Conservation (phyloP, 345 rosid species). For the Noccaea bulbosa region DNA sequence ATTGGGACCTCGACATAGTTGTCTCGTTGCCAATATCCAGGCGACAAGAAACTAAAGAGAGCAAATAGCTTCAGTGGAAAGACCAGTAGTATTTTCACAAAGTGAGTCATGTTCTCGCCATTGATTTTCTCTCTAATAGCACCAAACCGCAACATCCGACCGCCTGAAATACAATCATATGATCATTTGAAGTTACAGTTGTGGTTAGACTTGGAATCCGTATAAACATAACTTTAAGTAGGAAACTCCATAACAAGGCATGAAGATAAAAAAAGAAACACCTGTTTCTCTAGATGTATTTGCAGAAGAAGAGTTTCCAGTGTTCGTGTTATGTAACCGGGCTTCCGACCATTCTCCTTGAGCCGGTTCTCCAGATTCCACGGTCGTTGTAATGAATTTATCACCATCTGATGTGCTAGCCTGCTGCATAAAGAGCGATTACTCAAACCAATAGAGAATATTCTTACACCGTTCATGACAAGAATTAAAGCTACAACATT, state of each 20-base stretch:
- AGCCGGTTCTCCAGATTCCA: constrained; percentile 23
- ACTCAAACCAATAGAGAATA: not conserved
- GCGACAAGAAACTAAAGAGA: constrained; percentile 44
- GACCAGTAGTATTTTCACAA: constrained; percentile 47
- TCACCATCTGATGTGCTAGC: constrained; percentile 42
- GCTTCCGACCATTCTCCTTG: constrained; percentile 28
- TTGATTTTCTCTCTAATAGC: constrained; percentile 53
- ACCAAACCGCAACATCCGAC: constrained; percentile 50
- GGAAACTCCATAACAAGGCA: constrained; percentile 41
- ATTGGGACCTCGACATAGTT: constrained; percentile 51
- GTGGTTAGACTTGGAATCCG: not conserved
- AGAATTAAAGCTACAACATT: constrained; percentile 22
- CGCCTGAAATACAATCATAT: constrained; percentile 47
- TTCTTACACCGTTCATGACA: constrained; percentile 52
- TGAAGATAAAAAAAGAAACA: constrained; percentile 1
- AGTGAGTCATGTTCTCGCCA: constrained; percentile 43
- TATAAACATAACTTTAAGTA: constrained; percentile 8
- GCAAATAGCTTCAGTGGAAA: constrained; percentile 56
- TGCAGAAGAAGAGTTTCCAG: constrained; percentile 4
- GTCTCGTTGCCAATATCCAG: constrained; percentile 60
- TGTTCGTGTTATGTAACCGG: constrained; percentile 9
- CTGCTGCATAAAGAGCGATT: constrained; percentile 28
- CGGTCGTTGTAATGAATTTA: constrained; percentile 41
- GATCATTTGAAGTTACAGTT: constrained; percentile 13
- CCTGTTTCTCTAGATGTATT: constrained; percentile 24